phyloP scores from a whole-genome alignment of 192 early-diverging fungal genomes.

The Gryganskiella cystojenkinii region DNA sequence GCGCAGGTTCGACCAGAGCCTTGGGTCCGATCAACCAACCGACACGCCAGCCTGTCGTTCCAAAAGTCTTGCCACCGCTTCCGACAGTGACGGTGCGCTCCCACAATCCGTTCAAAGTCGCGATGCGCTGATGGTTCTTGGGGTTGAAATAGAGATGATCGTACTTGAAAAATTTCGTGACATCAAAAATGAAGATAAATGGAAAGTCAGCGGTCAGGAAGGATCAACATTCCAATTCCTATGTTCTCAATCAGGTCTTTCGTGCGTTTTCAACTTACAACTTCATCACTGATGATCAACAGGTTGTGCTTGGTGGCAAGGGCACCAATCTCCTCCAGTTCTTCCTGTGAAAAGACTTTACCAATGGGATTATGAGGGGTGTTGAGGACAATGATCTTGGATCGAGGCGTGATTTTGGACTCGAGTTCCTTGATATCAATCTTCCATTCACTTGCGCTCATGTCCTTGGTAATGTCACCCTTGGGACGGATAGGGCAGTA shows the following conservation, averaged over 20 bases:
- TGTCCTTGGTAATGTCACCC: conserved; percentile 55
- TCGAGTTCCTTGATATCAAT: conserved; percentile 86
- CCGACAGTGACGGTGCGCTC: conserved; percentile 95
- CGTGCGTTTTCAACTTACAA: conserved; percentile 56
- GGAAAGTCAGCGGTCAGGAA: neutral
- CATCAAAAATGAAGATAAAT: neutral
- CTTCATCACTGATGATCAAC: conserved; percentile 92
- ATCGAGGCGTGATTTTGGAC: conserved; percentile 75
- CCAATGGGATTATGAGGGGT: conserved; percentile 97
- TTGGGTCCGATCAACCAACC: conserved; percentile 91
- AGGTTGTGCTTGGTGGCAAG: conserved; percentile 86
- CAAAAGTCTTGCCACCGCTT: conserved; percentile 94
- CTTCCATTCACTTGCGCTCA: conserved; percentile 87
- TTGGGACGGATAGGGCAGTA: conserved; percentile 81
- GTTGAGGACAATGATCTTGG: conserved; percentile 92
- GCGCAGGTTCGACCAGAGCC: conserved; percentile 74
- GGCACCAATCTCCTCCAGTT: conserved; percentile 78
- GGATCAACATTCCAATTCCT: neutral
- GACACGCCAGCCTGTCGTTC: conserved; percentile 96
- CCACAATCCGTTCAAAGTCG: conserved; percentile 89
- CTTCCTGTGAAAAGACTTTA: conserved; percentile 83
- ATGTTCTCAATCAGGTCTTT: neutral
- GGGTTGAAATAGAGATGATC: conserved; percentile 91
- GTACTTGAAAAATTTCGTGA: conserved; percentile 61
- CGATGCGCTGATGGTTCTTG: conserved; percentile 74